These are phyloP conservation scores for Phytophthora macrochlamydospora DNA, from an alignment of 352 stramenopile species.

Conservation along the genomic window DNA sequence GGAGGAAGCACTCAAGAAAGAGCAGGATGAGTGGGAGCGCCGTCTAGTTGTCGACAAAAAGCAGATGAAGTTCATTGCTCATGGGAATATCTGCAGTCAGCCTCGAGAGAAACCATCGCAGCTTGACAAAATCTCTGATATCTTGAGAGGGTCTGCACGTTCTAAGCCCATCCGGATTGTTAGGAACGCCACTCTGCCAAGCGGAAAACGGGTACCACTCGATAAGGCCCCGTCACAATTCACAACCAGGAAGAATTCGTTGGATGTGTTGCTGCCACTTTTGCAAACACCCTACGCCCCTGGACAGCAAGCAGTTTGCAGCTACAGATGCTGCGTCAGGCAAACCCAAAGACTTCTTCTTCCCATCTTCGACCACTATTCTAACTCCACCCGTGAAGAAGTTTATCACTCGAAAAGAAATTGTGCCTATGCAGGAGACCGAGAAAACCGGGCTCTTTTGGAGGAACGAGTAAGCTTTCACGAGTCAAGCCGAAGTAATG, in stretches of 20 bases:
- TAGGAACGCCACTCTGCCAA: conserved; percentile 75
- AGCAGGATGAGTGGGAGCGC: conserved; percentile 72
- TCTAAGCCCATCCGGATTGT: conserved; percentile 83
- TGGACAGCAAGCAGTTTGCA: conserved; percentile 44
- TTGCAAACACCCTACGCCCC: conserved; percentile 53
- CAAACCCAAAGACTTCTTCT: conserved; percentile 59
- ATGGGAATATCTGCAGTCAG: conserved; percentile 83
- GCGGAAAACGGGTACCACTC: conserved; percentile 72
- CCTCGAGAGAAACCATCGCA: conserved; percentile 57
- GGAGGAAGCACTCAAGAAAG: conserved; percentile 66
- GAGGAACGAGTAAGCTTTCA: conserved; percentile 43
- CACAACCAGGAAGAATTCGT: conserved; percentile 68
- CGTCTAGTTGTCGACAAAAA: conserved; percentile 89
- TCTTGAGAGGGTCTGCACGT: conserved; percentile 50
- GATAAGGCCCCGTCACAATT: conserved; percentile 66
- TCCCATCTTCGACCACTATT: conserved; percentile 57
- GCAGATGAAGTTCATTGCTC: conserved; percentile 87
- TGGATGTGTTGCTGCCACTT: conserved; percentile 52
- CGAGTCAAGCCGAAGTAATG: conserved; percentile 36
- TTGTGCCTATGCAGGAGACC: conserved; percentile 26
- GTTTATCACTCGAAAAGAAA: conserved; percentile 57
- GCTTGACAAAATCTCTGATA: conserved; percentile 79
- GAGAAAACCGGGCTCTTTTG: conserved; percentile 66
- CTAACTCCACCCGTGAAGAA: conserved; percentile 70
- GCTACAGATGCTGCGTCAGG: conserved; percentile 37